Conservation (phyloP, 1,139 yeast genomes). For the Scheffersomyces quercinus region DNA sequence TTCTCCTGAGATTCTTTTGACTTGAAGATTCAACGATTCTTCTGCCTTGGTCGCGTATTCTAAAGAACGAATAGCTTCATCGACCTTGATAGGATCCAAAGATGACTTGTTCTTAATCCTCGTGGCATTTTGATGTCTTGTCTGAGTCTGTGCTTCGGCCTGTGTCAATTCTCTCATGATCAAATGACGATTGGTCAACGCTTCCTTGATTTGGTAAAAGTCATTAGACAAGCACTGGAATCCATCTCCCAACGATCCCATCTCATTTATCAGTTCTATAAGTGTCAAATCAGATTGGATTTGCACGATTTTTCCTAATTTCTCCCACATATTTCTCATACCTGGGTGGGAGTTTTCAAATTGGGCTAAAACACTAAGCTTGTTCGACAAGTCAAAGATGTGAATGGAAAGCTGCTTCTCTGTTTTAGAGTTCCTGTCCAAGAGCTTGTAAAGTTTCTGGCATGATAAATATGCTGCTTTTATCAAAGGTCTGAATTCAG, state of each 20-base stretch:
- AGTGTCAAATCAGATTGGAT: conserved; percentile 77
- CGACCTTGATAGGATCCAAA: conserved; percentile 84
- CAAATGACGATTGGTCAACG: conserved; percentile 87
- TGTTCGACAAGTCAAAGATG: conserved; percentile 65
- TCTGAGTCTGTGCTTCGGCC: conserved; percentile 73
- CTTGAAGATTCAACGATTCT: conserved; percentile 70
- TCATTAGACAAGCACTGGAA: conserved; percentile 65
- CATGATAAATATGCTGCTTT: conserved; percentile 70
- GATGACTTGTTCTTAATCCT: conserved; percentile 73
- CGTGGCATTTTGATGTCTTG: conserved; percentile 72
- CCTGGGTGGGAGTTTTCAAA: conserved; percentile 57
- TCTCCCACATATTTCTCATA: conserved; percentile 82
- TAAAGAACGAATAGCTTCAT: conserved; percentile 79
- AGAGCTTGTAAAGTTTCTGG: conserved; percentile 54
- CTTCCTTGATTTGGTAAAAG: conserved; percentile 86
- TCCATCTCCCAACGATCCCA: conserved; percentile 80
- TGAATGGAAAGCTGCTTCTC: conserved; percentile 59
- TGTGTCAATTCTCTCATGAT: conserved; percentile 83
- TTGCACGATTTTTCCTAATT: conserved; percentile 66
- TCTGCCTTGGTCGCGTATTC: conserved; percentile 82
- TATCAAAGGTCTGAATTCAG: conserved; percentile 81
- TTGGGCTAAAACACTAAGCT: conserved; percentile 48
- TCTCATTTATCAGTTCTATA: conserved; percentile 69
- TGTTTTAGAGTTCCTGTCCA: conserved; percentile 56
- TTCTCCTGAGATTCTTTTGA: conserved; percentile 81